phyloP scores from a whole-genome alignment of 2,329 filamentous ascomycete species.

The Fusarium solani-melongenae region DNA sequence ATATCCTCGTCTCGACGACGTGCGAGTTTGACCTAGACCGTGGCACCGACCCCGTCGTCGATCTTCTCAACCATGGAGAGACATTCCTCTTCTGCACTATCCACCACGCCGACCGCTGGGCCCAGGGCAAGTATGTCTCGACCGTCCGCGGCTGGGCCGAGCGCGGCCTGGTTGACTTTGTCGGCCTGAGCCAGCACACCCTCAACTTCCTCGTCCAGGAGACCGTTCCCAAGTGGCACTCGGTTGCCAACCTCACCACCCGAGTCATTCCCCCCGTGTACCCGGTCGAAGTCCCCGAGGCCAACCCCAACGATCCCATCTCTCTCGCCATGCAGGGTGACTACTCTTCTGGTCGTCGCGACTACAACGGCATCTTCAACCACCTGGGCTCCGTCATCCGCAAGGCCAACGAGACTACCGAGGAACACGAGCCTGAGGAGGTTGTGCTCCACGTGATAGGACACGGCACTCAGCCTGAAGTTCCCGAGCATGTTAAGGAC shows the following conservation, averaged over 20 bases:
- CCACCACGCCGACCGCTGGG: conserved; percentile 45
- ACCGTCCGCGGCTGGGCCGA: conserved; percentile 33
- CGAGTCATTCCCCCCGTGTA: conserved; percentile 43
- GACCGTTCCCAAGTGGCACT: conserved; percentile 36
- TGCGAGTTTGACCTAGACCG: conserved; percentile 43
- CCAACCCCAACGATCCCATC: conserved; percentile 23
- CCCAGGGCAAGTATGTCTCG: conserved; percentile 33
- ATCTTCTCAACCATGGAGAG: conserved; percentile 33
- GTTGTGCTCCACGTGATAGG: conserved; percentile 43
- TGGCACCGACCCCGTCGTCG: conserved; percentile 24
- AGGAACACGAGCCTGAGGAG: conserved; percentile 13
- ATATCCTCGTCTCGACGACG: conserved; percentile 44
- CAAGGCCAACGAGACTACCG: conserved; percentile 25
- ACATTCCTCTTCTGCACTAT: conserved; percentile 44
- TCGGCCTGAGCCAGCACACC: conserved; percentile 44
- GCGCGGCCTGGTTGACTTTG: conserved; percentile 38
- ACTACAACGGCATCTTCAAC: conserved; percentile 42
- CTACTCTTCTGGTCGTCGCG: conserved; percentile 42
- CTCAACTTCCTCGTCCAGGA: conserved; percentile 37
- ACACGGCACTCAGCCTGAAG: conserved; percentile 38
- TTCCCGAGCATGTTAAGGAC: conserved; percentile 35
- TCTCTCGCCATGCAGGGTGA: conserved; percentile 45
- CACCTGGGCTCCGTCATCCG: conserved; percentile 39
- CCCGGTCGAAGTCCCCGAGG: conserved; percentile 33
- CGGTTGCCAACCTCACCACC: conserved; percentile 24